Evolutionary conservation across 768 basidiomycete species (phyloP).

Genomic region (Cystobasidium ongulense): DNA sequence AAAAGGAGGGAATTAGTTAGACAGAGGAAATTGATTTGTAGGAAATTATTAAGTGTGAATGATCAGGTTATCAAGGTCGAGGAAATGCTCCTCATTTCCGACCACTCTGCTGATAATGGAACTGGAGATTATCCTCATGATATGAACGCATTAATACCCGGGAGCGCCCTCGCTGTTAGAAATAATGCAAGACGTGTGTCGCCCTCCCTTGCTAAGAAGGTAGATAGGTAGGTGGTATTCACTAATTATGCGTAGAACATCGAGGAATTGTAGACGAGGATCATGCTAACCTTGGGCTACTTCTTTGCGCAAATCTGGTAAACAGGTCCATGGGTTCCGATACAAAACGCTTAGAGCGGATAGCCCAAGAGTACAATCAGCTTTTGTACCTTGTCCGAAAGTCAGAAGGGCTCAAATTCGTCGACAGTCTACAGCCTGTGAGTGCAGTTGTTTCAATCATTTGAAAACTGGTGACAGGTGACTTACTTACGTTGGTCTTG

Average conservation of each 20-base stretch:
- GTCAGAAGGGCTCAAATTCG: slow-evolving; percentile 73
- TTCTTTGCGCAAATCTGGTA: not conserved
- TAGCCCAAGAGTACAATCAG: slow-evolving; percentile 85
- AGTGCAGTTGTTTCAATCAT: slow-evolving; percentile 36
- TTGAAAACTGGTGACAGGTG: not conserved
- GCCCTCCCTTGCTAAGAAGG: not conserved
- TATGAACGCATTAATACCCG: not conserved
- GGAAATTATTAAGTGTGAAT: slow-evolving; percentile 81
- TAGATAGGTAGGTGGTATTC: not conserved
- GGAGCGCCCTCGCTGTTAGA: not conserved
- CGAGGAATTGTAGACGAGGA: too few species aligned
- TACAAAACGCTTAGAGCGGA: slow-evolving; percentile 61
- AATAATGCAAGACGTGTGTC: not conserved
- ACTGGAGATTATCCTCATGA: not conserved
- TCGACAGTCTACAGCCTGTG: slow-evolving; percentile 79
- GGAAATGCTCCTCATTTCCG: slow-evolving; percentile 55
- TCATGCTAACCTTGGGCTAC: not conserved
- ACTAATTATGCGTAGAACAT: not conserved
- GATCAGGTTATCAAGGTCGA: slow-evolving; percentile 85
- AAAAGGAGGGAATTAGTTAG: slow-evolving; percentile 64
- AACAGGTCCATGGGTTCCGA: slow-evolving; percentile 46
- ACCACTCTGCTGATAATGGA: not conserved
- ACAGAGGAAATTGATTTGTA: slow-evolving; percentile 79
- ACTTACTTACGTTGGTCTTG: not conserved
- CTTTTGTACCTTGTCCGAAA: slow-evolving; percentile 81